Evolutionary conservation across 495 filamentous ascomycete genomes (phyloP).

Genomic region (Filosporella fistucella): DNA sequence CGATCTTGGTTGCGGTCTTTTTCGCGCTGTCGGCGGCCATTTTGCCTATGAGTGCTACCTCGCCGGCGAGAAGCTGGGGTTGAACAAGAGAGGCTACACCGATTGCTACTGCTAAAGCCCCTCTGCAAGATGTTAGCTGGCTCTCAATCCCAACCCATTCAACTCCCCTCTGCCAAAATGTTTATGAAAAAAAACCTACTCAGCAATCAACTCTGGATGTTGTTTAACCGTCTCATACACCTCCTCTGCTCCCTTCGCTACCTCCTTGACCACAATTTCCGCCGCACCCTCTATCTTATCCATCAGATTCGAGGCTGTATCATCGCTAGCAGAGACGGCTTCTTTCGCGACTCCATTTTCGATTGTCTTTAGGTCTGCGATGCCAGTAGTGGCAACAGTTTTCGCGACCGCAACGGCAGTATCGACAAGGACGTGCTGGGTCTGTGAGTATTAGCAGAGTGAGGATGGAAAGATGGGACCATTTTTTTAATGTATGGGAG

Average conservation of each 20-base stretch:
- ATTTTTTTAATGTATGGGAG: no score
- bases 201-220: constrained; percentile 20
- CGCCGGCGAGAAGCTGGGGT: constrained; percentile 45
- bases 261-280: constrained; percentile 8
- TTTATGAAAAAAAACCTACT: constrained; percentile 6
- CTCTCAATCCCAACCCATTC: no score
- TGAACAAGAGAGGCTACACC: constrained; percentile 18
- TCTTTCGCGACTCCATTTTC: no score
- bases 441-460: no score
- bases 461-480: no score
- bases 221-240: constrained; percentile 3
- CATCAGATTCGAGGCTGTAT: no score
- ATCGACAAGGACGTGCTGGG: no score
- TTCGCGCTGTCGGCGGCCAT: constrained; percentile 38
- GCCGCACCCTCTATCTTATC: constrained; percentile 6
- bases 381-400: no score
- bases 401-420: no score
- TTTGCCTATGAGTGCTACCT: constrained; percentile 63
- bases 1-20: constrained; percentile 9
- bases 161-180: no score
- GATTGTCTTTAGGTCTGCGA: no score
- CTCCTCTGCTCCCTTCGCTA: constrained; percentile 7
- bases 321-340: no score
- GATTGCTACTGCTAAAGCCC: constrained; percentile 12
- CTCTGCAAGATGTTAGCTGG: constrained; percentile 3